Evolutionary conservation across 192 early-diverging fungal genomes (phyloP), one percentile per base, ranked within the genome.

Genomic region (Diversispora epigaea): DNA sequence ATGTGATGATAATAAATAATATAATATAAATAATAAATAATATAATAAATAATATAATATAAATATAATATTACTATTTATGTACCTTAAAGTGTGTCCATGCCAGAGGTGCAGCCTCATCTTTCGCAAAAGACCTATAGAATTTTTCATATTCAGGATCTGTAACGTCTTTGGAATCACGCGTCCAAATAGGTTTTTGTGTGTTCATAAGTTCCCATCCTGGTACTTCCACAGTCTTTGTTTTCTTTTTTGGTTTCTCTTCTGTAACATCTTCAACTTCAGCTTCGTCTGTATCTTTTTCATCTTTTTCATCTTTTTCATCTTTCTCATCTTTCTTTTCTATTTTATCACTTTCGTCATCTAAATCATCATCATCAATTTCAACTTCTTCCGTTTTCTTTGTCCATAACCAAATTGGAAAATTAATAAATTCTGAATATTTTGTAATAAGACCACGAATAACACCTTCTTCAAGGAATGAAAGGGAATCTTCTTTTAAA

Each of bases 341-440:
- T 32, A 1, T 32, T 32, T 32, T 32, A 64, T 81, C 86, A 8
- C 76, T 71, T 7, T 78, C 78, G 2, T 64, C 78, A 57, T 76
- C 45, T 22, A 77, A 79, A 49, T 73, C 84, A 52, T 85, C 82
- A 72, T 80, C 80, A 12, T 87, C 78, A 32, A 85, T 75, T 43
- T 88, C 84, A 52, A 92, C 83, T 3, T 82, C 84, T 77, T 90
- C 87, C 49, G 87, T 86, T 68, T 86, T 86, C 4, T 77, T 80
- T 15, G 85, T 75, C 86, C 91, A 93, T 40, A 96, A 71, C 72
- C 91, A 92, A 81, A 99, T 98, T n/a, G 96, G 96, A 85, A 98
- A 99, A 56, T 92, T 96, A 80, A 98, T 96, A 84, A 97, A 98
- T 82, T 98, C 93, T 73, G 92, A 94, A 86, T 98, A 96, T 80